Base-by-base conservation (phyloP, 345 rosid genomes). In the Odontarrhena argentea region DNA sequence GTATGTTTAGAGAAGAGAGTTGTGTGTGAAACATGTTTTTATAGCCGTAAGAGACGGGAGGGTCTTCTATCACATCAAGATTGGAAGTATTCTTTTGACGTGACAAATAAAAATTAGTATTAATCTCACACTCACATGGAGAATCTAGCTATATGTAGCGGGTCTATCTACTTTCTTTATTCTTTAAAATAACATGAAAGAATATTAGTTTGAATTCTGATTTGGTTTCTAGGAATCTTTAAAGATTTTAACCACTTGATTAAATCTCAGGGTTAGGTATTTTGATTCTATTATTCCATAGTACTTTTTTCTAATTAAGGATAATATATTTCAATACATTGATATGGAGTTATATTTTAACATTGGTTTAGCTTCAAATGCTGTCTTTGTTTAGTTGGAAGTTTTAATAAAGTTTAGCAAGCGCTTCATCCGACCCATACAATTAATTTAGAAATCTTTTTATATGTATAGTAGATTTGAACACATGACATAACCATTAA, bases 41-140 rank as follows among this genome's bases (percentile, higher is more conserved):
- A 71, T 71, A 71, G 30, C 56, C 63, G 50, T 54, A 55, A 13
- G 32, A n/a, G 61, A 67, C 49, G 32, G 3, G 51, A 62, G 51
- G 41, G 36, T 28, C 32, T 28, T 51, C 25, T 53, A 24, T n/a
- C 38, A 54, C 42, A 71, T 55, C 28, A 63, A 47, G 15, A 71
- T 44, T 9, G 47, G 56, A 63, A 6, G 49, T 63, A 8, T 41
- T 14, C 3, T 32, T 22, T 47, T 48, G 30, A 64, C 65, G 53
- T 64, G 40, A 49, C 58, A 4, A 1, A 32, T 32, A 32, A 32
- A 32, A 4, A 32, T 4, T 46, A 22, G 44, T 47, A 7, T 43
- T 25, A 8, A 48, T 47, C 2, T 46, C 34, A 26, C 34, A 26
- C 30, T 47, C 30, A 14, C 32, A 7, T 6, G n/a, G 32, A 22